Evolutionary conservation across 192 early-diverging fungal genomes (phyloP).

Genomic region (Podila verticillata): DNA sequence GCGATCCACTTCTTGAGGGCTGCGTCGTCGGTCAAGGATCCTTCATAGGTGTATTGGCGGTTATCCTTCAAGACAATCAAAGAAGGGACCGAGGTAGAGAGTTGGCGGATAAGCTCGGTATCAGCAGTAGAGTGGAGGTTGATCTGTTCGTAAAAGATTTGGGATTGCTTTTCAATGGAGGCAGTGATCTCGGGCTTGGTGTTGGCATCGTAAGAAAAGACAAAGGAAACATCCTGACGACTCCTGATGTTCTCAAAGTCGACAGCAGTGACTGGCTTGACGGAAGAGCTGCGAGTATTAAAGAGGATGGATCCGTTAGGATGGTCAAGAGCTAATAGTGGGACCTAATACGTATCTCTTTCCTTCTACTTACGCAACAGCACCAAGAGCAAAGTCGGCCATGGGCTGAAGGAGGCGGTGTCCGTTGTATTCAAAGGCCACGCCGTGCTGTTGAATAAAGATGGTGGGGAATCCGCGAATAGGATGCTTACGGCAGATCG

Average conservation of each 20-base stretch:
- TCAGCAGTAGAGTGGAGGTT: conserved; percentile 54
- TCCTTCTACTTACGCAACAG: conserved; percentile 20
- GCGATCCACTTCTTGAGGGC: conserved; percentile 69
- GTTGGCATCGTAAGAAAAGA: conserved; percentile 65
- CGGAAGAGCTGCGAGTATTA: conserved; percentile 5
- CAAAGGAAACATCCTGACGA: conserved; percentile 58
- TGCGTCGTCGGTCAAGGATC: conserved; percentile 47
- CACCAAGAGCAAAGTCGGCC: conserved; percentile 37
- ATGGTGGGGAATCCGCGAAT: conserved; percentile 91
- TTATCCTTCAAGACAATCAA: conserved; percentile 73
- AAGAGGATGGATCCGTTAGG: neutral
- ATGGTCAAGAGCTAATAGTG: no score
- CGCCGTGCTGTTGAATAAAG: conserved; percentile 63
- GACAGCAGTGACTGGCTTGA: conserved; percentile 39
- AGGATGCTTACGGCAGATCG: conserved; percentile 69
- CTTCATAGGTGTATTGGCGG: conserved; percentile 34
- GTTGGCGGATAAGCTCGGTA: conserved; percentile 14
- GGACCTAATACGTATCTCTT: no score
- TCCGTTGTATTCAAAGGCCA: conserved; percentile 7
- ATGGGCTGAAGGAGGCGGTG: conserved; percentile 8
- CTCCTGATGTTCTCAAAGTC: conserved; percentile 54
- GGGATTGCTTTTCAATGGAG: conserved; percentile 21
- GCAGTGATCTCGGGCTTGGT: conserved; percentile 44
- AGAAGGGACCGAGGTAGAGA: conserved; percentile 51
- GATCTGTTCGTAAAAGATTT: conserved; percentile 37